Evolutionary conservation across 2,329 filamentous ascomycete species (phyloP).

Genomic region (Scedosporium dehoogii): DNA sequence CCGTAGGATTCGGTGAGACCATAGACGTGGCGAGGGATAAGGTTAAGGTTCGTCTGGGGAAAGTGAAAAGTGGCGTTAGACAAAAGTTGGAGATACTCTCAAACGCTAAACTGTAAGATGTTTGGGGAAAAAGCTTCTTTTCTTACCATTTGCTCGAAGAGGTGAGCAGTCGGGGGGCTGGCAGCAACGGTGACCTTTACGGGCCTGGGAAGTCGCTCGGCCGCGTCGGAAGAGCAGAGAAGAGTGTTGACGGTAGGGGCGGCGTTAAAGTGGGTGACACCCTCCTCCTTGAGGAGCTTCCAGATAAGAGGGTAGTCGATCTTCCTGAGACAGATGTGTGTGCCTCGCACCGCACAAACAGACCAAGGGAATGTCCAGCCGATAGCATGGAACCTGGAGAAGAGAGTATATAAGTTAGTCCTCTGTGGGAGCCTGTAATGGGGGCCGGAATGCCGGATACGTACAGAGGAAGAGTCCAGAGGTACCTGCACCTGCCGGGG

Average conservation of each 20-base stretch:
- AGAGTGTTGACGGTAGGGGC: conserved; percentile 95
- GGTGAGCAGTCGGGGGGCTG: conserved; percentile 75
- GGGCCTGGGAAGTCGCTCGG: conserved; percentile 54
- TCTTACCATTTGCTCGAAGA: conserved; percentile 84
- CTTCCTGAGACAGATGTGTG: conserved; percentile 88
- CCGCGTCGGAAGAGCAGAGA: conserved; percentile 71
- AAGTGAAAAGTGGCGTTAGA: no score
- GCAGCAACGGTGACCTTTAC: conserved; percentile 90
- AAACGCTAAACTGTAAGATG: not conserved
- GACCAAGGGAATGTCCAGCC: conserved; percentile 92
- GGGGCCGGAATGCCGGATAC: conserved; percentile 17
- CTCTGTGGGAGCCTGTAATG: not conserved
- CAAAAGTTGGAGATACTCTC: not conserved
- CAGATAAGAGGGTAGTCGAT: conserved; percentile 93
- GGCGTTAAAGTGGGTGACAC: conserved; percentile 90
- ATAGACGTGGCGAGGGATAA: conserved; percentile 88
- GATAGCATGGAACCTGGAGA: conserved; percentile 49
- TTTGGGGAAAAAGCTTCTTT: not conserved
- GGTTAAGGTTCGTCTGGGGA: conserved; percentile 51
- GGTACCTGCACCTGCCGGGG: conserved; percentile 63
- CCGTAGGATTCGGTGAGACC: conserved; percentile 85
- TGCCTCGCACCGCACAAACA: conserved; percentile 86
- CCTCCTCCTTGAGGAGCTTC: conserved; percentile 74
- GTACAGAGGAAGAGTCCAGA: conserved; percentile 91
- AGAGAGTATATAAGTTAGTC: not conserved